Conservation (phyloP, 345 rosid genomes). For the Eucalyptus coolabah region DNA sequence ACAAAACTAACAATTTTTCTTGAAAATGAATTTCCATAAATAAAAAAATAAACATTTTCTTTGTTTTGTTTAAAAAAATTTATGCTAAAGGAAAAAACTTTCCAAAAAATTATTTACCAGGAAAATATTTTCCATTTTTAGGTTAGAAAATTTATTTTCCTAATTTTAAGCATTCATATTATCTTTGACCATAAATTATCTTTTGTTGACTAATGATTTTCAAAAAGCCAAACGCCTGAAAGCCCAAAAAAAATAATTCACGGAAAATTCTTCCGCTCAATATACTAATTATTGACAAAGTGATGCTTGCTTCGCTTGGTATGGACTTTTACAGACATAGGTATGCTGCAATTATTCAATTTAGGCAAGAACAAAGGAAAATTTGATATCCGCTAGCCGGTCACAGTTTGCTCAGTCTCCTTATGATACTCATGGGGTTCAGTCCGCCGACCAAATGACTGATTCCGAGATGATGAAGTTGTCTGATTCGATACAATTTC, state of each 20-base stretch:
- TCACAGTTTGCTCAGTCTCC: no score
- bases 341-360: background rate
- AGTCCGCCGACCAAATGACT: background rate
- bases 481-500: slow-evolving; percentile 69
- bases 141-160: no score
- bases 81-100: background rate
- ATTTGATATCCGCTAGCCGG: background rate
- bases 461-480: slow-evolving; percentile 42
- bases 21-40: no score
- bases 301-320: background rate
- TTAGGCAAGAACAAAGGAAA: background rate
- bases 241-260: background rate
- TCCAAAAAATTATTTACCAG: background rate
- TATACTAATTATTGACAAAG: background rate
- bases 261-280: background rate
- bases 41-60: no score
- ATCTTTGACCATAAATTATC: background rate
- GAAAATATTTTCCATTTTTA: background rate
- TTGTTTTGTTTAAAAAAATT: no score
- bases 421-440: no score
- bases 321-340: background rate
- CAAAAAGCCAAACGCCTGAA: background rate
- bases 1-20: background rate
- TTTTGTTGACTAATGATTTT: background rate
- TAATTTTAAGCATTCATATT: background rate